Conservation (phyloP, 306 rosid species). For the Medicago lupulina region DNA sequence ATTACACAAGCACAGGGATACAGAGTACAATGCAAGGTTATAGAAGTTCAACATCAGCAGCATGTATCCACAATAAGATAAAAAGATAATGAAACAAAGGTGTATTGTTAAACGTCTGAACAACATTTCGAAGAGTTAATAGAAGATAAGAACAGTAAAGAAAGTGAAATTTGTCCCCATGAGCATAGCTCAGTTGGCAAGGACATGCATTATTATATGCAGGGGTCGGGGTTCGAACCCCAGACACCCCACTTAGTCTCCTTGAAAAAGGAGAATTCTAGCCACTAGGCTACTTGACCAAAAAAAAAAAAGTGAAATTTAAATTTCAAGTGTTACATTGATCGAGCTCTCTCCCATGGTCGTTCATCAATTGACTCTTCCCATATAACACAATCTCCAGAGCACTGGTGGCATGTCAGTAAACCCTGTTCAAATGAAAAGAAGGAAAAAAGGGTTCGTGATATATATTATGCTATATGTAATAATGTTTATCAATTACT, state of each 20-base stretch:
- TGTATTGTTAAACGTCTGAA: background rate
- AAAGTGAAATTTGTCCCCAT: slow-evolving; percentile 4
- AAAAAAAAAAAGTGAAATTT: too few species aligned
- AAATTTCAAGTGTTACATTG: slow-evolving; percentile 55
- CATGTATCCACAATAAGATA: background rate
- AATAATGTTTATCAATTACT: slow-evolving; percentile 5
- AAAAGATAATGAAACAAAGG: background rate
- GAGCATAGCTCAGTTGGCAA: too few species aligned
- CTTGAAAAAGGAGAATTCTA: too few species aligned
- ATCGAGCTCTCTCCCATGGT: slow-evolving; percentile 95
- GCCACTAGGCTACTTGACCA: too few species aligned
- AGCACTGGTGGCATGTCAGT: slow-evolving; percentile 83
- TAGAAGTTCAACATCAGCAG: background rate
- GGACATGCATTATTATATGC: too few species aligned
- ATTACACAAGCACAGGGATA: too few species aligned
- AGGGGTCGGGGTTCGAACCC: too few species aligned
- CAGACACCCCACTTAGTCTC: too few species aligned
- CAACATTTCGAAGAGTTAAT: slow-evolving; percentile 23
- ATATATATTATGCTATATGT: slow-evolving; percentile 34
- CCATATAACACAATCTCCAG: slow-evolving; percentile 94
- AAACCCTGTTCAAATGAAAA: slow-evolving; percentile 66
- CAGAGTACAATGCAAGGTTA: slow-evolving; percentile 1
- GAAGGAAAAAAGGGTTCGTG: slow-evolving; percentile 1
- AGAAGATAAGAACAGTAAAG: slow-evolving; percentile 22
- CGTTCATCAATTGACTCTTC: slow-evolving; percentile 91